A percentile compares a stretch with the other conserved stretches of the same genome.
These are phyloP conservation scores for Galeopsis tetrahit DNA, from an alignment of 257 asterid genomes.

Conservation along the genomic window DNA sequence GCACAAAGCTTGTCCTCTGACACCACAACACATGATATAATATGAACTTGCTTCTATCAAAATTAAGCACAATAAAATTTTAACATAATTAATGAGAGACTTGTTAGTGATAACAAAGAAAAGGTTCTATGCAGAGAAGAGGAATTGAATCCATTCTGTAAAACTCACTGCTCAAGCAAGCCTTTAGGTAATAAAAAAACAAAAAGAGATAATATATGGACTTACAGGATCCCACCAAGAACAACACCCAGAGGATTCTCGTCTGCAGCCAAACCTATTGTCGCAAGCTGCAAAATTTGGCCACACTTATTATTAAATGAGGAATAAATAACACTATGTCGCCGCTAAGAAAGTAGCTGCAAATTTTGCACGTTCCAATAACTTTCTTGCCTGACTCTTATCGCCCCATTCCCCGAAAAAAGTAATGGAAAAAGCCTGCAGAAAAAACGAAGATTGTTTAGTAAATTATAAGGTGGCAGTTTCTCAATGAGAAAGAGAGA, in stretches of 20 bases:
- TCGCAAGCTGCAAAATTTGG: constrained; percentile 67
- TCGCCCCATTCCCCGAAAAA: constrained; percentile 98
- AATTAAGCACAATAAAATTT: not conserved
- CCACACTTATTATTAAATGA: constrained; percentile 11
- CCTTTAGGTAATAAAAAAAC: not conserved
- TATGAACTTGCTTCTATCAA: not conserved
- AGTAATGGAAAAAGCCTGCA: constrained; percentile 90
- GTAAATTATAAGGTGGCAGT: constrained; percentile 26
- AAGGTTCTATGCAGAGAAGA: not conserved
- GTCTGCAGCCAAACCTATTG: constrained; percentile 96
- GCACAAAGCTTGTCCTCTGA: constrained; percentile 87
- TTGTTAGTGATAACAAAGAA: not conserved
- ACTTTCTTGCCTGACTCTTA: constrained; percentile 76
- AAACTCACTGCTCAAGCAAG: not conserved
- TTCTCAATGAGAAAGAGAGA: constrained; percentile 5
- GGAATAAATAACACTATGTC: constrained; percentile 21
- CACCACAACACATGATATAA: constrained; percentile 24
- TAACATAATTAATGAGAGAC: not conserved
- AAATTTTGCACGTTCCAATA: not conserved
- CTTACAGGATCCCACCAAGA: constrained; percentile 93
- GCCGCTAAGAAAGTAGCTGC: not conserved
- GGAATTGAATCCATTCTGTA: not conserved
- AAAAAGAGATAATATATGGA: not conserved
- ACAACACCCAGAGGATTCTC: constrained; percentile 96
- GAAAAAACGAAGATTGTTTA: constrained; percentile 15